Evolutionary conservation across 148 eudicot species (phyloP).

Genomic region (Rheum nobile): DNA sequence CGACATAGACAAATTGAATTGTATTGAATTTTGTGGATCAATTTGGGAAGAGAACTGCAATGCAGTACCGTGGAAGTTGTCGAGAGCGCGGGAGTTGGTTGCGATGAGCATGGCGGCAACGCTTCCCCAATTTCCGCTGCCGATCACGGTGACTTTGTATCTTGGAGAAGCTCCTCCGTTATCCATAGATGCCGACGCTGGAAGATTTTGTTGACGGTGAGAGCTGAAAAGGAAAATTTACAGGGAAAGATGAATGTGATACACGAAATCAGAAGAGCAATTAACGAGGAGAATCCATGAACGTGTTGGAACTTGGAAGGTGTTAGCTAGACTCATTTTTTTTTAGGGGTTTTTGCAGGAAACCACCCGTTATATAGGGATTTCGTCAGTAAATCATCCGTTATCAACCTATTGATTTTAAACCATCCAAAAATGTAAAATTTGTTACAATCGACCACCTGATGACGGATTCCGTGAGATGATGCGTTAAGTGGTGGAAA

Average conservation of each 20-base stretch:
- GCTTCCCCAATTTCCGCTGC: constrained; percentile 98
- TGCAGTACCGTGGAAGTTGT: constrained; percentile 48
- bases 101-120: constrained; percentile 96
- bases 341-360: too few relatives aligned
- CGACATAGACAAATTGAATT: neutral
- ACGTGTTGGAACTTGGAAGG: neutral
- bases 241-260: neutral
- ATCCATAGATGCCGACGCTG: neutral
- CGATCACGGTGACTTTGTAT: constrained; percentile 60
- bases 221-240: neutral
- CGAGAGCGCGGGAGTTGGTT: constrained; percentile 49
- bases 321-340: too few relatives aligned
- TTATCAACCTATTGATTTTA: too few relatives aligned
- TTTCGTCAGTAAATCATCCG: too few relatives aligned
- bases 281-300: neutral
- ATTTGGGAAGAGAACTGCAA: neutral
- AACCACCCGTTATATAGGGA: too few relatives aligned
- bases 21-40: neutral
- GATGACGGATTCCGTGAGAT: too few relatives aligned
- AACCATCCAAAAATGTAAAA: too few relatives aligned
- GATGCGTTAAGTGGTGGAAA: too few relatives aligned
- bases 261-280: neutral
- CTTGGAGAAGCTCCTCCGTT: constrained; percentile 13
- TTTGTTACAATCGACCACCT: too few relatives aligned
- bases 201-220: neutral